Evolutionary conservation across 768 basidiomycete species (phyloP).

Genomic region (Erythrobasidium yunnanense): DNA sequence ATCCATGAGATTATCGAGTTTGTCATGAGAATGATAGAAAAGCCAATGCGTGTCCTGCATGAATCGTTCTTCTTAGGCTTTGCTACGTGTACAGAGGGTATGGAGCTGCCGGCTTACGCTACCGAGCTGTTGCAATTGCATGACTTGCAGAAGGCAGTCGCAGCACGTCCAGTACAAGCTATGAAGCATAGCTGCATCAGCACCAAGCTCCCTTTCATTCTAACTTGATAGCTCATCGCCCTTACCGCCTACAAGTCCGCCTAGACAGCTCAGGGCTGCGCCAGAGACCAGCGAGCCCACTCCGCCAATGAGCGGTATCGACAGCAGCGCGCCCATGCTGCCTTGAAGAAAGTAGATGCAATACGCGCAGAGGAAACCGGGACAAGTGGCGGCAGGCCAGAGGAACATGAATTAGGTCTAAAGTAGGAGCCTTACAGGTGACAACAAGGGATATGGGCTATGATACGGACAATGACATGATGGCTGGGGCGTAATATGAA

Average conservation of each 20-base stretch:
- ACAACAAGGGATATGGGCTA: too few species aligned
- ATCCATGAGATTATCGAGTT: slow-evolving; percentile 95
- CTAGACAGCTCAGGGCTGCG: not conserved
- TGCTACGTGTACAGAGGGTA: not conserved
- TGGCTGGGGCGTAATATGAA: too few species aligned
- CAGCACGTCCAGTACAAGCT: slow-evolving; percentile 23
- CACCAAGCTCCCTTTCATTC: not conserved
- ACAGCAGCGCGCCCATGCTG: slow-evolving; percentile 22
- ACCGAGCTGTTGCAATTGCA: slow-evolving; percentile 99
- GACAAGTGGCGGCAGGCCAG: too few species aligned
- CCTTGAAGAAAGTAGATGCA: too few species aligned
- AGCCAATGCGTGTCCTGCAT: slow-evolving; percentile 30
- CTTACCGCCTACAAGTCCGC: slow-evolving; percentile 8
- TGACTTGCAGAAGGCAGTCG: slow-evolving; percentile 57
- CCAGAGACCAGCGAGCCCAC: slow-evolving; percentile 8
- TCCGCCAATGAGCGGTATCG: slow-evolving; percentile 21
- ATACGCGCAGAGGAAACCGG: too few species aligned
- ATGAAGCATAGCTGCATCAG: not conserved
- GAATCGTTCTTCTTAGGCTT: not conserved
- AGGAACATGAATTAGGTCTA: too few species aligned
- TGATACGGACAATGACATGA: too few species aligned
- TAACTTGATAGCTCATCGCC: not conserved
- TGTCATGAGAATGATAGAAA: slow-evolving; percentile 80
- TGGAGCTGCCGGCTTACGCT: slow-evolving; percentile 44
- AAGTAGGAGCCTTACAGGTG: too few species aligned